Percentiles rank a stretch among this genome's conserved stretches.
Evolutionary conservation across 805 yeast species (phyloP).

Genomic region (Pichia gijzeniarum): DNA sequence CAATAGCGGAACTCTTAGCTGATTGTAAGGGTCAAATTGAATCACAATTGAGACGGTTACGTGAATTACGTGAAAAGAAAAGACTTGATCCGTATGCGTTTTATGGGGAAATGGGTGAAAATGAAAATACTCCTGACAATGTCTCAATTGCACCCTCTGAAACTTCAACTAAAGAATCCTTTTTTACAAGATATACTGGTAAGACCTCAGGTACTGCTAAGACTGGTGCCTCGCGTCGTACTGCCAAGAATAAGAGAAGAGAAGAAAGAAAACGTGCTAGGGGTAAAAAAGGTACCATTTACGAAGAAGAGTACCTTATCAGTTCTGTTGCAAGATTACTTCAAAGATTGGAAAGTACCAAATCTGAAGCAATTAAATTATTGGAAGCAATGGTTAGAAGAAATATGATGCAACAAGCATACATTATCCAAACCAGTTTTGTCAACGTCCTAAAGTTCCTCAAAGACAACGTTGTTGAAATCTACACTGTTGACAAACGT

Average conservation of each 20-base stretch:
- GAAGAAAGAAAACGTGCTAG: slow-evolving; percentile 95
- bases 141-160: slow-evolving; percentile 94
- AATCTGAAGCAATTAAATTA: slow-evolving; percentile 64
- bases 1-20: slow-evolving; percentile 81
- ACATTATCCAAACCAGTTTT: slow-evolving; percentile 66
- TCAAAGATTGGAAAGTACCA: slow-evolving; percentile 71
- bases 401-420: slow-evolving; percentile 69
- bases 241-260: slow-evolving; percentile 86
- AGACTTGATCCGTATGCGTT: slow-evolving; percentile 79
- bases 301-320: slow-evolving; percentile 92
- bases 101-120: slow-evolving; percentile 58
- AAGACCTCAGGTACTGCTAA: slow-evolving; percentile 93
- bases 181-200: slow-evolving; percentile 94
- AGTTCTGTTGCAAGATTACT: slow-evolving; percentile 81
- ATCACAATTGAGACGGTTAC: slow-evolving; percentile 76
- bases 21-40: slow-evolving; percentile 83
- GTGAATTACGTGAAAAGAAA: slow-evolving; percentile 82
- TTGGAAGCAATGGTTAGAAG: slow-evolving; percentile 75
- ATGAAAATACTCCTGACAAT: slow-evolving; percentile 79
- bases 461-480: slow-evolving; percentile 60
- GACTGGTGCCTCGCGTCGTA: slow-evolving; percentile 90
- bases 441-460: slow-evolving; percentile 50
- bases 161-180: slow-evolving; percentile 86
- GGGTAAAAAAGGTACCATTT: slow-evolving; percentile 96
- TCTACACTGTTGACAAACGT: slow-evolving; percentile 72